Evolutionary conservation across 2,329 filamentous ascomycete species (phyloP).

Genomic region (Catunica adiposa): DNA sequence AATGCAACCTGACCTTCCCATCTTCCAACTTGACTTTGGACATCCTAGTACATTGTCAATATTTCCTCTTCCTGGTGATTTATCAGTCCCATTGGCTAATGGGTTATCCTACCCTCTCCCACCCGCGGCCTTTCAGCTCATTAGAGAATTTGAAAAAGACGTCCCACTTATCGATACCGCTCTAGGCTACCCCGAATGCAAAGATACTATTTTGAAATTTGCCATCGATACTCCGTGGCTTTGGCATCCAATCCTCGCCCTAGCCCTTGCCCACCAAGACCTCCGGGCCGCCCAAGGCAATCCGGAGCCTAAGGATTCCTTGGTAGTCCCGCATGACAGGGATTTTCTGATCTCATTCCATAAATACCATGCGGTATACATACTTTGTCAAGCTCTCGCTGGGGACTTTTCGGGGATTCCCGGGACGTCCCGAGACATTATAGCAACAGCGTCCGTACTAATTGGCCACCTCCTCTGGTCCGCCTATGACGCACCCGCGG

Average conservation of each 20-base stretch:
- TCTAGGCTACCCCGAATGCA: neutral
- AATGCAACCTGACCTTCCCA: slow-evolving; percentile 6
- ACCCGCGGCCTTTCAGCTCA: neutral
- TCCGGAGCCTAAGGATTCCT: too few relatives aligned
- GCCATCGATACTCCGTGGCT: slow-evolving; percentile 16
- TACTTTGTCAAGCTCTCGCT: slow-evolving; percentile 25
- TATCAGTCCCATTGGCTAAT: slow-evolving; percentile 3
- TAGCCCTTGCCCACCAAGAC: slow-evolving; percentile 15
- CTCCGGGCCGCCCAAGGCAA: slow-evolving; percentile 4
- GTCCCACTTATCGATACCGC: neutral
- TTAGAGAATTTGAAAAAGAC: neutral
- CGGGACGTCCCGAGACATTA: slow-evolving; percentile 26
- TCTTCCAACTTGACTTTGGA: neutral
- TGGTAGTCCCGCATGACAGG: slow-evolving; percentile 15
- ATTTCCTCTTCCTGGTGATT: neutral
- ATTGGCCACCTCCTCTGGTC: slow-evolving; percentile 31
- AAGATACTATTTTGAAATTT: slow-evolving; percentile 8
- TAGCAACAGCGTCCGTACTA: slow-evolving; percentile 31
- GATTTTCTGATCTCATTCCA: slow-evolving; percentile 26
- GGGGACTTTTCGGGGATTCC: neutral
- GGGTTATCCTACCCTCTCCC: neutral
- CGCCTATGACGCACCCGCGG: slow-evolving; percentile 24
- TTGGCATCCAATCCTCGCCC: slow-evolving; percentile 7
- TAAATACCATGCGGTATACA: slow-evolving; percentile 29
- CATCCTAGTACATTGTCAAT: neutral